Evolutionary conservation across 352 stramenopile species (phyloP), one percentile per base, ranked within the genome.

Genomic region (Globisporangium apiculatum): DNA sequence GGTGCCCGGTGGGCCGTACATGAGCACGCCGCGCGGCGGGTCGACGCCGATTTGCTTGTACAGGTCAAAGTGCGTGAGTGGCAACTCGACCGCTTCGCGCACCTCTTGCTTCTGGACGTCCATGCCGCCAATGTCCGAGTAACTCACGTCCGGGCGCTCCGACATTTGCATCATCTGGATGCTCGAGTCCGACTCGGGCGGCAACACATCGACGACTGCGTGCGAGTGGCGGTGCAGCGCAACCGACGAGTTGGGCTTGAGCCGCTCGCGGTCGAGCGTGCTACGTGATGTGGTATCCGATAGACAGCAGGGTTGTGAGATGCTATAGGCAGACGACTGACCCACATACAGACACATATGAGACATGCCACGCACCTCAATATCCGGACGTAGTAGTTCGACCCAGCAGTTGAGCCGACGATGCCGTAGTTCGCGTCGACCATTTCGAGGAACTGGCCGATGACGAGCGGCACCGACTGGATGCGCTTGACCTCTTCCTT

Each of bases 391-490:
- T 99, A 99, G 71, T 99, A 99, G 71, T 98, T 99, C 53, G 93
- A 98, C 45, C 97, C 97, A 5, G 96, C 95, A 0, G 96, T 99
- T 51, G 86, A 98, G 53, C 88, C 87, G 17, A 99, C 95, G 66
- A 99, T 99, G 56, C 97, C 97, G 71, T 99, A 99, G 79, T 99
- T 98, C 57, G 96, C 93, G 75, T 99, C 97, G 65, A 99, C 98
- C 96, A 99, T 99, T 79, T 99, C 97, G 51, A 99, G 96, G 68
- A 99, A 99, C 79, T 99, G 97, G n/a, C 97, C 98, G 62, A 99
- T 99, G 7, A 99, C 97, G 6, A 99, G 82, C 43, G 97, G 97
- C 48, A 99, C 98, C n/a, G 89, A 98, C 86, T 99, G 97, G 69
- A 99, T 99, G 51, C 97, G 90, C 64, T 98, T 98, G 53, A 99